Evolutionary conservation across 2,329 filamentous ascomycete species (phyloP).

Genomic region (Xylaria sp.): DNA sequence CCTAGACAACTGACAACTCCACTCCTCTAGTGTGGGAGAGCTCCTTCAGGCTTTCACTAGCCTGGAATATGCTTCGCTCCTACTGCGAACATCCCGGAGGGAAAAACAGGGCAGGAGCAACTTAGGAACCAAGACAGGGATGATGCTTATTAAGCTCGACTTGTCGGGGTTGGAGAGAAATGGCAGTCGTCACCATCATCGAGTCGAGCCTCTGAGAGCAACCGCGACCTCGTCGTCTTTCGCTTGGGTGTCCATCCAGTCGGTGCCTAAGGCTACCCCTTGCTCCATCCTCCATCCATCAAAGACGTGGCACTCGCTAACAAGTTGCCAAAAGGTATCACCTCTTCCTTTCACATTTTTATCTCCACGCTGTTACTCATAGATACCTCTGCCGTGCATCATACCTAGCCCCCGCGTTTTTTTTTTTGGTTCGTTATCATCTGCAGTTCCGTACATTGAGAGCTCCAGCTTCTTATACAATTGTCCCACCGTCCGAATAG

Average conservation of each 20-base stretch:
- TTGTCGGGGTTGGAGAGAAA: not conserved
- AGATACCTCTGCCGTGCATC: not conserved
- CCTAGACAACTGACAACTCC: no score
- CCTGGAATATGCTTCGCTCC: no score
- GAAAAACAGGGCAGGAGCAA: not conserved
- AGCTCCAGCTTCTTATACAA: no score
- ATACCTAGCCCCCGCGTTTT: not conserved
- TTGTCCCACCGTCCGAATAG: no score
- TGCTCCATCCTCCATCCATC: no score
- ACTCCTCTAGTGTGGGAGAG: no score
- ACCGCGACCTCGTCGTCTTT: not conserved
- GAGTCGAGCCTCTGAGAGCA: not conserved
- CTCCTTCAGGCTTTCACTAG: no score
- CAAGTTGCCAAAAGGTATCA: not conserved
- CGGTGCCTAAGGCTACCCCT: not conserved
- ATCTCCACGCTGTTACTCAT: not conserved
- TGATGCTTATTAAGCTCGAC: not conserved
- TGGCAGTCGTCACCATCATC: not conserved
- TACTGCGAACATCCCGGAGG: no score
- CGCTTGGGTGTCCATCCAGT: not conserved
- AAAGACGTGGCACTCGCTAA: no score
- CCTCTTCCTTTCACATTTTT: not conserved
- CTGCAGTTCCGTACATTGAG: not conserved
- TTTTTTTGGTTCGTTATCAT: not conserved
- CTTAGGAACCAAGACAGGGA: not conserved